Evolutionary conservation across 371 early-diverging fungal species (phyloP), one percentile per base, ranked within the genome.

Genomic region (Vairimorpha ceranae): DNA sequence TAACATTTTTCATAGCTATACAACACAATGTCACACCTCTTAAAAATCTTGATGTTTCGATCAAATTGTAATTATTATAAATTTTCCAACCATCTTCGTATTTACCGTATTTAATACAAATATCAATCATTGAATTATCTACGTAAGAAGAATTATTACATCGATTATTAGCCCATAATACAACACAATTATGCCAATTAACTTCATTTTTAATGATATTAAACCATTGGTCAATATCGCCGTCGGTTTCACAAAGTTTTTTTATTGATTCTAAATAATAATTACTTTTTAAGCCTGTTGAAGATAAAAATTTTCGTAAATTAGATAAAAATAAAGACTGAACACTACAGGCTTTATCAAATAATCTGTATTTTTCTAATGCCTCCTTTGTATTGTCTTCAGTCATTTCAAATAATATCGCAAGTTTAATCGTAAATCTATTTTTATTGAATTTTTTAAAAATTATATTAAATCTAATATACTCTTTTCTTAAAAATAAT

Each of bases 41-140:
- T 14, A 10, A 15, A 64, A 68, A 32, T 23, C 63, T 29, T 43
- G 35, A 25, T n/a, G 38, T 41, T 27, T 61, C 33, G 10, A n/a
- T 41, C 1, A 25, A n/a, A 8, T 21, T 8, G 6, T 17, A 14
- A 19, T 15, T 65, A 21, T 74, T 63, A 41, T 65, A 81, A 64
- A 81, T 76, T 15, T 51, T 2, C 81, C 81, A 81, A 3, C 78
- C 81, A 43, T 81, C 76, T 45, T 81, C 81, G 59, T 68, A 78
- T 38, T 78, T 72, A 52, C 48, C 60, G 36, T 72, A 25, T 56
- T 54, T 74, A 17, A 78, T 67, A 66, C 81, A 81, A 19, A 76
- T 21, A 43, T 71, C 75, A 17, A 81, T 41, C 81, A 81, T 81
- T 30, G 81, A 75, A 36, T 77, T 74, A 38, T 78, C 70, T 15